Base-by-base conservation (phyloP, 1,139 yeast genomes). In the Debaryomyces nepalensis region DNA sequence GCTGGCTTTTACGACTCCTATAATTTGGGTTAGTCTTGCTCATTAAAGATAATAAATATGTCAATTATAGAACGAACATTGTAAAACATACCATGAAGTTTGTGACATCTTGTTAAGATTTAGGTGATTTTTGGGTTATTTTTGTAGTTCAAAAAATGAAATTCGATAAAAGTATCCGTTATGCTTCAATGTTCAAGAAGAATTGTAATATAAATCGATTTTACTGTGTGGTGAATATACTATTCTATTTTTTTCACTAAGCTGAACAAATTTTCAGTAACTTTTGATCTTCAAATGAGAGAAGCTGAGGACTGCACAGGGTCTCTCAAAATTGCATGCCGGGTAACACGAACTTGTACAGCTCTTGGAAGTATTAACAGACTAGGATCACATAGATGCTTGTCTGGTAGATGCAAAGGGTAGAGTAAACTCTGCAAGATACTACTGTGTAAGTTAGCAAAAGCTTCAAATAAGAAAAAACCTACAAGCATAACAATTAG, bases 51-150 rank as follows among this genome's bases (percentile, higher is more conserved):
- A 16, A 18, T 32, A n/a, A n/a, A n/a, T n/a, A n/a, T n/a, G n/a
- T n/a, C n/a, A n/a, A n/a, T n/a, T n/a, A n/a, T n/a, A n/a, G n/a
- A 9, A 31, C 27, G 9, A 15, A 32, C 14, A 10, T 14, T 26
- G 9, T 16, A 21, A 24, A 24, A 45, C 58, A 49, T 54, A 54
- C 58, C 57, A 53, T 30, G 55, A 30, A 40, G 50, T 43, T 44
- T 53, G 57, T 19, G 57, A 50, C 47, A 51, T 48, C 18, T 41
- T 33, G 21, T 33, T 23, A 10, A 31, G 35, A 31, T 23, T n/a
- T 34, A 16, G 27, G 15, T 22, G 22, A 4, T 34, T 34, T 23
- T 34, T 18, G 15, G 23, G 30, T 4, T 23, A 15, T 15, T 24
- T 24, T 16, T 26, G 19, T 27, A 14, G 12, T 7, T 26, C 14